Evolutionary conservation across 495 filamentous ascomycete species (phyloP).

Genomic region (Coniosporium apollinis): DNA sequence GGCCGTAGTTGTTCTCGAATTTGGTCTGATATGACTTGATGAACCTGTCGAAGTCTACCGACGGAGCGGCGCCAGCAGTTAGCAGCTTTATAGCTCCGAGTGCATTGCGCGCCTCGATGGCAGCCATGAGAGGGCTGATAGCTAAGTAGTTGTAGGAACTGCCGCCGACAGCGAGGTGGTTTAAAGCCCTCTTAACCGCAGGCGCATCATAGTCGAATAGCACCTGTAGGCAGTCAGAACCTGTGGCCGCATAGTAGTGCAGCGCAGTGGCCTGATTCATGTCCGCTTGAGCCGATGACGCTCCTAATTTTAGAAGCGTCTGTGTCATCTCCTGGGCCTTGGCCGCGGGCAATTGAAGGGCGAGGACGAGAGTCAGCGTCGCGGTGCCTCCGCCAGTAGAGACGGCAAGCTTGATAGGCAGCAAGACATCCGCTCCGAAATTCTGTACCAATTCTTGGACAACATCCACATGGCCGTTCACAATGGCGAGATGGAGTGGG

Average conservation of each 20-base stretch:
- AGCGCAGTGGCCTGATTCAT: constrained; percentile 39
- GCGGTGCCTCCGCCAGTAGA: too few species aligned
- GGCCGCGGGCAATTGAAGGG: constrained; percentile 35
- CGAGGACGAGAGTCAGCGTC: constrained; percentile 47
- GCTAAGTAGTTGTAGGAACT: constrained; percentile 7
- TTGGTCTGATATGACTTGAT: constrained; percentile 22
- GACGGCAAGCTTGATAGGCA: constrained; percentile 53
- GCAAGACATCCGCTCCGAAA: constrained; percentile 54
- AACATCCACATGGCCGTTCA: constrained; percentile 46
- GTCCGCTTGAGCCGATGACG: constrained; percentile 58
- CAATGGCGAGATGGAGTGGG: constrained; percentile 60
- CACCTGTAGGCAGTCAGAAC: constrained; percentile 37
- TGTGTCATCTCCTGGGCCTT: constrained; percentile 42
- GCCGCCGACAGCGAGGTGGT: constrained; percentile 32
- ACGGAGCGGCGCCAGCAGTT: constrained; percentile 25
- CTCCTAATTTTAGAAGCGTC: constrained; percentile 50
- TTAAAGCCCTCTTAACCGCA: constrained; percentile 43
- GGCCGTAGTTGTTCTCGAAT: constrained; percentile 4
- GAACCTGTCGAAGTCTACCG: constrained; percentile 24
- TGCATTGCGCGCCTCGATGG: constrained; percentile 24
- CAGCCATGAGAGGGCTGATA: constrained; percentile 27
- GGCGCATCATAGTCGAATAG: constrained; percentile 42
- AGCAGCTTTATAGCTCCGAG: constrained; percentile 28
- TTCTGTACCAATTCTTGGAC: constrained; percentile 52
- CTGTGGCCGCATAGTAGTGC: constrained; percentile 33